Percentiles rank a stretch among this genome's conserved stretches.
Conservation (phyloP, 305 asterid genomes). For the Fraxinus ornus region DNA sequence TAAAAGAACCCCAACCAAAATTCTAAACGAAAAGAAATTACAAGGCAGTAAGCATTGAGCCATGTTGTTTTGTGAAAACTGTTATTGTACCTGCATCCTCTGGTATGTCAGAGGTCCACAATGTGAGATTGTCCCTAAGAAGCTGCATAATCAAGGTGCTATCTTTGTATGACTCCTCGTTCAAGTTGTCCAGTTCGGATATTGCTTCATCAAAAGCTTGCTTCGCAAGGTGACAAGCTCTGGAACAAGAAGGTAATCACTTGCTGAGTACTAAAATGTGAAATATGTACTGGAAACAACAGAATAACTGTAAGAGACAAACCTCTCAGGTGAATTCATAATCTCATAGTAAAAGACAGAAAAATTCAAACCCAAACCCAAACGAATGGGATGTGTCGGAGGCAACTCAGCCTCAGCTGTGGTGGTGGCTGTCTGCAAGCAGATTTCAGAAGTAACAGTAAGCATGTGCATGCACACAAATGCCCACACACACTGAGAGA, state of each 20-base stretch:
- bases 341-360: constrained; percentile 93
- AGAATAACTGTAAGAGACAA: constrained; percentile 19
- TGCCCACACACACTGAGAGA: constrained; percentile 7
- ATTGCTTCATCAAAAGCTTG: constrained; percentile 98
- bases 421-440: constrained; percentile 58
- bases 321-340: constrained; percentile 88
- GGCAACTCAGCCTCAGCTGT: constrained; percentile 73
- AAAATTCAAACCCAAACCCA: constrained; percentile 93
- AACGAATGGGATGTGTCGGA: constrained; percentile 86
- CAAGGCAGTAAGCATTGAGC: not conserved
- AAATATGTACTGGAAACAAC: constrained; percentile 3
- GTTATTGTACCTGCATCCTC: constrained; percentile 60
- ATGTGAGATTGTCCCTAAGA: constrained; percentile 84
- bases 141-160: constrained; percentile 91
- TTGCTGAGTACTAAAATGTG: constrained; percentile 13
- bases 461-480: constrained; percentile 14
- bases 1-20: not conserved
- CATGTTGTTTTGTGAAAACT: not conserved
- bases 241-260: constrained; percentile 27
- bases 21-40: not conserved
- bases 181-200: constrained; percentile 72
- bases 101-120: constrained; percentile 66
- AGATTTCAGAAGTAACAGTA: constrained; percentile 25
- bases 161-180: constrained; percentile 87
- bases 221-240: constrained; percentile 94